A percentile compares a stretch with the other conserved stretches of the same genome.
These are phyloP conservation scores for Tolypocladium nubicola DNA, from an alignment of 2,329 filamentous ascomycete genomes.

Conservation along the genomic window DNA sequence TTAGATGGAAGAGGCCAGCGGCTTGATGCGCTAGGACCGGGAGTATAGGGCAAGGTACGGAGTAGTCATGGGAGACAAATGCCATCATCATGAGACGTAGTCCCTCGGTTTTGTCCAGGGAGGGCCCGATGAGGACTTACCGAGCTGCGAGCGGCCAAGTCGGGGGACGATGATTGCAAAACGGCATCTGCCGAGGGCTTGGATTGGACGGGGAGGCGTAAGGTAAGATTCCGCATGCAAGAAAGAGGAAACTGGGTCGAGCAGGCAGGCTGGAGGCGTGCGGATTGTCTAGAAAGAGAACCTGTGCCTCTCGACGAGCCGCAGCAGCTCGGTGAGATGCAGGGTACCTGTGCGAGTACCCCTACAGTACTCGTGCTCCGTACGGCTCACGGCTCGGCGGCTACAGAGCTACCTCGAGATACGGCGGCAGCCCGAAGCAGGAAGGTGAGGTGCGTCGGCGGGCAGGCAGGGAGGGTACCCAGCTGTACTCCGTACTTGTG, in stretches of 20 bases:
- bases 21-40: not conserved
- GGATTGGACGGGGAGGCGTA: not conserved
- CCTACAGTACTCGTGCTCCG: not conserved
- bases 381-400: too few species aligned
- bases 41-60: not conserved
- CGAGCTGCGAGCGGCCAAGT: not conserved
- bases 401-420: not conserved
- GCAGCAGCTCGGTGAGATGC: not conserved
- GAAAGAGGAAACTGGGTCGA: not conserved
- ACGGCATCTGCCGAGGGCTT: not conserved
- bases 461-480: not conserved
- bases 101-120: not conserved
- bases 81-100: not conserved
- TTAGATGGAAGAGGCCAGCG: not conserved
- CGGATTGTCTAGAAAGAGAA: not conserved
- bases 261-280: not conserved
- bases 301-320: not conserved
- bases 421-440: not conserved
- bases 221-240: not conserved
- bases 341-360: not conserved
- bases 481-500: not conserved
- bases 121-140: not conserved
- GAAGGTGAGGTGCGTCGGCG: not conserved
- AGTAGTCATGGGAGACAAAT: not conserved
- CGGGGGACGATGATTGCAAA: not conserved